Base-by-base conservation (phyloP, 169 alveolate genomes). In the Perkinsus chesapeaki region DNA sequence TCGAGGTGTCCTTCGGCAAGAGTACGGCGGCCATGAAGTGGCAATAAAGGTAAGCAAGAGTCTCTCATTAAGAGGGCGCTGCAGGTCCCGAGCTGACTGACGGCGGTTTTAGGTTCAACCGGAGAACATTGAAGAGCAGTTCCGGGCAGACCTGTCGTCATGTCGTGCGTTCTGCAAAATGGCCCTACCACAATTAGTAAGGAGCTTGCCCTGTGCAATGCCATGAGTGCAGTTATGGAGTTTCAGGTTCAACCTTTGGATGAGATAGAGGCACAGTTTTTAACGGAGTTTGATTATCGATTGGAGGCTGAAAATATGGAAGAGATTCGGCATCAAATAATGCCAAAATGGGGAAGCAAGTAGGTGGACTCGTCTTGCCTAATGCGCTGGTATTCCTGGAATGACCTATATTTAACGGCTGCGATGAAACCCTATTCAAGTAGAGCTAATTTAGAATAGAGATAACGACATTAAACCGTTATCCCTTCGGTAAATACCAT, bases 251-350 rank as follows among this genome's bases (percentile, higher is more conserved):
- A 43, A 43, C 60, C 60, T 16, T 16, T 43, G 60, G 60, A 43
- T 16, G 60, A 91, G 72, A 16, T 91, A 38, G 39, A 91, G 34
- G 39, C 31, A 38, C 92, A 91, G 92, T 91, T 91, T 38, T 5
- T 91, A 34, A 38, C n/a, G 72, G 92, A 91, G 39, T 91, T 91
- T 31, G 92, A 91, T 60, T 91, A 91, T 34, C 48, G 47, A 34
- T 12, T 39, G 7, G 92, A 91, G 23, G 39, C 7, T 39, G 60
- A 38, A 10, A 91, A 91, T 39, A 20, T 91, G 36, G 37, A 39
- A 16, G 60, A 39, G 34, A 91, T 91, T 37, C 73, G 27, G 34
- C 20, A 34, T 0, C 37, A 91, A 39, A 19, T 73, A n/a, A 43
- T 43, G 60, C 60, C 60, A 5, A 5, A 43, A 5, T 43, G 60